Conservation (phyloP, 2,329 filamentous ascomycete species). For the Chaetomium strumarium region DNA sequence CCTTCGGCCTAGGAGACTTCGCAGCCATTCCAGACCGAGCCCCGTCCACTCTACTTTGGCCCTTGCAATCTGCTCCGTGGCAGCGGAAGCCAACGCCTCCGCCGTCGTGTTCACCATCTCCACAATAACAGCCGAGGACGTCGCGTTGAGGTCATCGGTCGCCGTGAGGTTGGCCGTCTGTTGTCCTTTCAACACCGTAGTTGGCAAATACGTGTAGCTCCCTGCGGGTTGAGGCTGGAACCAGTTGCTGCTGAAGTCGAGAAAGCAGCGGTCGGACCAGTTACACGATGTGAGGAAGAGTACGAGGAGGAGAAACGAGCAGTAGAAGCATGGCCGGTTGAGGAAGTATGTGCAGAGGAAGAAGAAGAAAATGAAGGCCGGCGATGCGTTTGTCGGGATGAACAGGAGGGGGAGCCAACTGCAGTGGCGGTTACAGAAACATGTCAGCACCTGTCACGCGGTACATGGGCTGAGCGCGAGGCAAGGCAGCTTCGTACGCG, state of each 20-base stretch:
- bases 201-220: constrained; percentile 25
- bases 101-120: constrained; percentile 64
- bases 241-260: constrained; percentile 89
- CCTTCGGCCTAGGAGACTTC: constrained; percentile 70
- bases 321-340: constrained; percentile 95
- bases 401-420: constrained; percentile 86
- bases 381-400: constrained; percentile 79
- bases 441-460: constrained; percentile 3
- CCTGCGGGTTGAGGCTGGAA: constrained; percentile 68
- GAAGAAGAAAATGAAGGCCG: constrained; percentile 80
- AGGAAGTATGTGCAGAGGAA: constrained; percentile 93
- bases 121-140: constrained; percentile 33
- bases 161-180: constrained; percentile 28
- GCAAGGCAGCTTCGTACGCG: neutral
- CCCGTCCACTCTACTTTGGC: constrained; percentile 64
- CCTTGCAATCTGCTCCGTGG: constrained; percentile 54
- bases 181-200: constrained; percentile 18
- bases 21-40: constrained; percentile 77
- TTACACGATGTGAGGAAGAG: constrained; percentile 89
- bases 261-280: constrained; percentile 86
- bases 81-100: constrained; percentile 59
- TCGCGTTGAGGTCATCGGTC: constrained; percentile 40
- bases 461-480: neutral
- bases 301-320: constrained; percentile 89
- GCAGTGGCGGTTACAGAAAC: constrained; percentile 11